Conservation (phyloP, 2,329 filamentous ascomycete species). For the Penicillium sp. region DNA sequence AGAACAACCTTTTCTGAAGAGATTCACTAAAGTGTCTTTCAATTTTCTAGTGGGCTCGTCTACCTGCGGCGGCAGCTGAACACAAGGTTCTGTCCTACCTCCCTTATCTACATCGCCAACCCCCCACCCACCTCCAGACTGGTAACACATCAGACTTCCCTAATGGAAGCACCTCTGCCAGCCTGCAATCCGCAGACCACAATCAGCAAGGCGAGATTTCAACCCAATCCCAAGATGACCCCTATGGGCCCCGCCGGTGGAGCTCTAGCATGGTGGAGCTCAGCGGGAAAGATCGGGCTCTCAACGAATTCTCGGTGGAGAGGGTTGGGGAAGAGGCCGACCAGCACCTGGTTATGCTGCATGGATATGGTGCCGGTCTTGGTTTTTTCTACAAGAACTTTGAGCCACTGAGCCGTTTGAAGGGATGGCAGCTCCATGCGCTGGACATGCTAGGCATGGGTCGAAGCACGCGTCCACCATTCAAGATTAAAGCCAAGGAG, state of each 20-base stretch:
- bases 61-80: conserved; percentile 82
- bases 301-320: conserved; percentile 94
- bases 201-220: conserved; percentile 47
- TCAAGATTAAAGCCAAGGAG: conserved; percentile 81
- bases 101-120: conserved; percentile 70
- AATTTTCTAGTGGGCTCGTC: conserved; percentile 71
- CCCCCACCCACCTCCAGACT: conserved; percentile 67
- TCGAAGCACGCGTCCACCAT: conserved; percentile 77
- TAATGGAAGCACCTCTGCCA: conserved; percentile 26
- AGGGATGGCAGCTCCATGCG: conserved; percentile 86
- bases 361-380: conserved; percentile 93
- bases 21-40: conserved; percentile 16
- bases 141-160: conserved; percentile 41
- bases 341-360: conserved; percentile 90
- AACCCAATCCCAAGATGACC: conserved; percentile 61
- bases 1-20: not conserved
- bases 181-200: conserved; percentile 36
- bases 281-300: conserved; percentile 77
- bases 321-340: conserved; percentile 74
- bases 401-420: conserved; percentile 74
- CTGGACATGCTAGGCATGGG: conserved; percentile 97
- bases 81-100: conserved; percentile 84
- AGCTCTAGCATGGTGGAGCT: conserved; percentile 80
- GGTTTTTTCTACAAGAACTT: conserved; percentile 99
- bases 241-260: conserved; percentile 83